Evolutionary conservation across 2,329 filamentous ascomycete species (phyloP).

Genomic region (Chaetoscypha palmicola): DNA sequence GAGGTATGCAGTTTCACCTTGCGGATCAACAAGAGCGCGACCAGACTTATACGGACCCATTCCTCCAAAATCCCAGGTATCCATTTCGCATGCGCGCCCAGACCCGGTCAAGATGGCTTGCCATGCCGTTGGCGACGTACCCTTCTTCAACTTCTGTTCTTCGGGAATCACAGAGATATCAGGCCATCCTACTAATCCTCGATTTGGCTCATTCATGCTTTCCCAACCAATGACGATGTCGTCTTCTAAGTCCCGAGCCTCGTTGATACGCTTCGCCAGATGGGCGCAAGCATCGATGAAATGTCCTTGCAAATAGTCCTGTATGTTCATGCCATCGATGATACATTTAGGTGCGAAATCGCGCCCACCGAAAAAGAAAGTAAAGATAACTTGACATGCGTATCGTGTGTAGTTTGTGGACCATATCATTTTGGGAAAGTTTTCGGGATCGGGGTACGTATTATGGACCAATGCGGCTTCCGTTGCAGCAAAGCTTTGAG

Average conservation of each 20-base stretch:
- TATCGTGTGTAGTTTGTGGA: slow-evolving; percentile 92
- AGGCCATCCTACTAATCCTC: slow-evolving; percentile 75
- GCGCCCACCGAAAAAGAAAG: slow-evolving; percentile 82
- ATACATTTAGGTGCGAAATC: slow-evolving; percentile 95
- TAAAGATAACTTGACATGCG: slow-evolving; percentile 85
- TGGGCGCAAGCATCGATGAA: slow-evolving; percentile 75
- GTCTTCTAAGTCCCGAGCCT: slow-evolving; percentile 82
- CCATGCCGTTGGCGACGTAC: slow-evolving; percentile 88
- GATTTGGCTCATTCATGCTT: slow-evolving; percentile 90
- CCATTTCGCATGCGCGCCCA: slow-evolving; percentile 80
- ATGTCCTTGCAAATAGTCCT: slow-evolving; percentile 87
- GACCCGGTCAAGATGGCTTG: slow-evolving; percentile 90
- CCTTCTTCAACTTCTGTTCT: slow-evolving; percentile 87
- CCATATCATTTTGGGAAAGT: slow-evolving; percentile 99
- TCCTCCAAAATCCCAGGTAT: slow-evolving; percentile 88
- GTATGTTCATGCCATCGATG: slow-evolving; percentile 90
- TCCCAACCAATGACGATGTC: slow-evolving; percentile 93
- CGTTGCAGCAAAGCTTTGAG: slow-evolving; percentile 73
- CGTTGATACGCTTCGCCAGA: slow-evolving; percentile 75
- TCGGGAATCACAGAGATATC: slow-evolving; percentile 76
- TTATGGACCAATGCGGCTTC: slow-evolving; percentile 94
- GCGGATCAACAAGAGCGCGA: slow-evolving; percentile 73
- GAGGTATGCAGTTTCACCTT: slow-evolving; percentile 80
- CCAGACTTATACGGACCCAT: slow-evolving; percentile 90
- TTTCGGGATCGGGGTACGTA: slow-evolving; percentile 74